Evolutionary conservation across 2,329 filamentous ascomycete genomes (phyloP), one percentile per base, ranked within the genome.

Genomic region (Stemphylium vesicarium): DNA sequence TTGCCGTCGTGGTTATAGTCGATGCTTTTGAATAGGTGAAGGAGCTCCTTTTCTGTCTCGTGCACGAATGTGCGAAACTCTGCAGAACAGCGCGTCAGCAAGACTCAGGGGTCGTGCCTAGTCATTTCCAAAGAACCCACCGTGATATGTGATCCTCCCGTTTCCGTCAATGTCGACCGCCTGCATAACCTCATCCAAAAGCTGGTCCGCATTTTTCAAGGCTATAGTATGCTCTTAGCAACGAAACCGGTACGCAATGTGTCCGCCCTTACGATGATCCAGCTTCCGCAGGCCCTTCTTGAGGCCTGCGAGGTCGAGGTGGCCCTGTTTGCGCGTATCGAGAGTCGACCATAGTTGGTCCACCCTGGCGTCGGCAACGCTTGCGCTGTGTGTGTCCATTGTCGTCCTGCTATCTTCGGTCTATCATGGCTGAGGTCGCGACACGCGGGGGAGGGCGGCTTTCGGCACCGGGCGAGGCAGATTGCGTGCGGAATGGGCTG

Each of bases 21-120:
- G 69, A 99, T 97, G 60, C 85, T 87, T 66, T 87, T 84, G 78
- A 99, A 99, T 18, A 99, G 85, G 49, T 84, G 76, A 75, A 86
- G 88, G 11, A 99, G 85, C 75, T 97, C 89, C 56, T 85, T 85
- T 76, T 99, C 95, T 37, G 95, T 92, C 55, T 90, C 85, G 69
- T 93, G 85, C 71, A 98, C 92, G 71, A 98, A 98, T 37, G 82
- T 83, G 62, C 88, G 88, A 72, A 99, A 99, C 80, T 99, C 95
- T 95, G 10, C 11, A 12, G 20, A 26, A 29, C 36, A 33, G 3
- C 33, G 16, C 20, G 56, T 73, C 53, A 74, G 68, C 53, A 44
- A 11, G 20, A 6, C 3, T 22, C n/a, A 8, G 10, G 12, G 32
- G 16, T 42, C 56, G 56, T 3, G 44, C 11, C 22, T 35, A 37